A percentile compares a stretch with the other conserved stretches of the same genome.
phyloP scores from a whole-genome alignment of 176 grass and related monocot genomes.

The Raddia guianensis region DNA sequence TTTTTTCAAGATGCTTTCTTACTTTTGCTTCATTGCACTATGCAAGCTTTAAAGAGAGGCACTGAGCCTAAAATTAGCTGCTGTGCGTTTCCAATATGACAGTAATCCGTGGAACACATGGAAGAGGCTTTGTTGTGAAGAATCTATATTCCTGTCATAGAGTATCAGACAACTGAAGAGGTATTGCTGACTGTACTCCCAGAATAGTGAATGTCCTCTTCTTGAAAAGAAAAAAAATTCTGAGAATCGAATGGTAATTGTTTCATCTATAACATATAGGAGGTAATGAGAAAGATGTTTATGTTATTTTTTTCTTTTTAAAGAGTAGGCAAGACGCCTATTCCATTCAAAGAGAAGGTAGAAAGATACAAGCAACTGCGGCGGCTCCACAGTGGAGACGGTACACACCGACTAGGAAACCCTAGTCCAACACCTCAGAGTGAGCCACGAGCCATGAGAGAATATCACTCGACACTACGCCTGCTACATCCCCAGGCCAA shows the following conservation, averaged over 20 bases:
- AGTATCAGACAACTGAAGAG: not conserved
- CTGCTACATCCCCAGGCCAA: too few relatives aligned
- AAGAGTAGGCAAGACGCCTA: too few relatives aligned
- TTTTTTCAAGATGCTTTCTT: slow-evolving; percentile 41
- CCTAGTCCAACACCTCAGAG: too few relatives aligned
- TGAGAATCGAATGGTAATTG: slow-evolving; percentile 6
- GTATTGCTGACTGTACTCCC: not conserved
- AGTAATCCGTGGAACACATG: slow-evolving; percentile 14
- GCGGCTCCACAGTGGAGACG: too few relatives aligned
- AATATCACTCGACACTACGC: too few relatives aligned
- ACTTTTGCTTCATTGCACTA: slow-evolving; percentile 36
- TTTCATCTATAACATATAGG: slow-evolving; percentile 23
- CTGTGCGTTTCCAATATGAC: not conserved
- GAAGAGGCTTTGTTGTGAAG: slow-evolving; percentile 17
- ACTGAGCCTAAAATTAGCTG: not conserved
- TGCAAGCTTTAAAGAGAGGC: slow-evolving; percentile 5
- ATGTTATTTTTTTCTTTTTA: not conserved
- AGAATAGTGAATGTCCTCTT: slow-evolving; percentile 14
- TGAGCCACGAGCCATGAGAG: too few relatives aligned
- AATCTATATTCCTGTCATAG: not conserved
- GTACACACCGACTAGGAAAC: too few relatives aligned
- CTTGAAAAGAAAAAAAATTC: not conserved
- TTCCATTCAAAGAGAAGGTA: too few relatives aligned
- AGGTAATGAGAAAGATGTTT: not conserved
- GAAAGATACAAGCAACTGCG: too few relatives aligned